A percentile compares a stretch with the other conserved stretches of the same genome.
These are phyloP conservation scores for Amauroascus niger DNA, from an alignment of 2,329 filamentous ascomycete species.

Conservation along the genomic window DNA sequence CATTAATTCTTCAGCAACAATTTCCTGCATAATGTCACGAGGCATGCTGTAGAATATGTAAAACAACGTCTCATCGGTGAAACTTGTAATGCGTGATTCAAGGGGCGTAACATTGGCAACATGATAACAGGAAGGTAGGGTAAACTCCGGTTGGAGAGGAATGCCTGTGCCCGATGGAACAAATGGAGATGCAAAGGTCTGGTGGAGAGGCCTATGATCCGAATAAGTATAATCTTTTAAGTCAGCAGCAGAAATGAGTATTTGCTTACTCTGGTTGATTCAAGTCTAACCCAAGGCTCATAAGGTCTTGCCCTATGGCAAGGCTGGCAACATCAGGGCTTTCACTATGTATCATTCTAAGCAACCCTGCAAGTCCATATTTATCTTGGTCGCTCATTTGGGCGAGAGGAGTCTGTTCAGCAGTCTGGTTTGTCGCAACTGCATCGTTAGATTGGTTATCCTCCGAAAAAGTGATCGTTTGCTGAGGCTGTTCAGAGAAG, in stretches of 20 bases:
- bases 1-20: conserved; percentile 54
- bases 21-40: conserved; percentile 55
- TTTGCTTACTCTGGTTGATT: conserved; percentile 49
- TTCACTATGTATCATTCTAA: conserved; percentile 48
- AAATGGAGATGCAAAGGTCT: conserved; percentile 56
- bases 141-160: conserved; percentile 54
- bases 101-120: conserved; percentile 57
- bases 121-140: conserved; percentile 53
- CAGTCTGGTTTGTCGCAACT: conserved; percentile 7
- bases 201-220: conserved; percentile 47
- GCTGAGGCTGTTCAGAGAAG: conserved; percentile 29
- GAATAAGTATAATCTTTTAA: background rate
- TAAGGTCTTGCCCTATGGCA: conserved; percentile 55
- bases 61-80: conserved; percentile 56
- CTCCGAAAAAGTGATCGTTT: conserved; percentile 20
- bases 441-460: conserved; percentile 10
- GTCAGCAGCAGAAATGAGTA: background rate
- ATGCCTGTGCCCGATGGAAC: conserved; percentile 47
- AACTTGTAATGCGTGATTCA: conserved; percentile 48
- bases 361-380: conserved; percentile 51
- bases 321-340: conserved; percentile 45
- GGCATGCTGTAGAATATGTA: conserved; percentile 62
- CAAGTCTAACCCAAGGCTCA: conserved; percentile 53
- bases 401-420: conserved; percentile 28
- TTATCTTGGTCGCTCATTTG: conserved; percentile 53